Base-by-base conservation (phyloP, 225 moss, liverwort and hornwort genomes). In the Ulota crispa region DNA sequence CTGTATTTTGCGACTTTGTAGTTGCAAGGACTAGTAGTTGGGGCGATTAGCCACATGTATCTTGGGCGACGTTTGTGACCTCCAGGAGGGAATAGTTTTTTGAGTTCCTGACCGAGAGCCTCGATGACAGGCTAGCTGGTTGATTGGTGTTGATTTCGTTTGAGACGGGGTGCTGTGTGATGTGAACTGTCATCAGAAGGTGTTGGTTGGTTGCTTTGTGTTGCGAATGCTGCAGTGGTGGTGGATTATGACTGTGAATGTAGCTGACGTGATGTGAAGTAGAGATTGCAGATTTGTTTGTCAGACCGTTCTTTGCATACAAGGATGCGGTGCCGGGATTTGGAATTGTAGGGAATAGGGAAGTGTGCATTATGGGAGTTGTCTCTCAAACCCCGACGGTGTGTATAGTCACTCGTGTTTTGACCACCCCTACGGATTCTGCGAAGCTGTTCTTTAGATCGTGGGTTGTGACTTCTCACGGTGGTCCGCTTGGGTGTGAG, bases 11-110 rank as follows among this genome's bases (percentile, higher is more conserved):
- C 26, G 41, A 41, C 55, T 55, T 69, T 1, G 24, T 64, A 34
- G 74, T 68, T 69, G 72, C 82, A 69, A 64, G 0, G 23, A 8
- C 74, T 34, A 68, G 62, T 62, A 78, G 32, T 54, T 11, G 41
- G 41, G 32, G 31, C 31, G 43, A 41, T 24, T 41, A 4, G 59
- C 13, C 68, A 28, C 53, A 15, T 60, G 27, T 78, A 0, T 23
- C 68, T 2, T 63, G 68, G 63, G 26, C 42, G 74, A 11, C 27
- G 26, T 69, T 34, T 36, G 4, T 9, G 72, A 42, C 36, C 54
- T 69, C 63, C 54, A 68, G 45, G 18, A 82, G 55, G 61, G 66
- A 78, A 21, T 53, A 15, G n/a, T 61, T 71, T 81, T 59, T 8
- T 39, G 39, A 52, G 55, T 61, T 53, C 21, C 52, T 61, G 39